These are phyloP conservation scores for Linum usitatissimum DNA, from an alignment of 345 rosid species.

Conservation along the genomic window DNA sequence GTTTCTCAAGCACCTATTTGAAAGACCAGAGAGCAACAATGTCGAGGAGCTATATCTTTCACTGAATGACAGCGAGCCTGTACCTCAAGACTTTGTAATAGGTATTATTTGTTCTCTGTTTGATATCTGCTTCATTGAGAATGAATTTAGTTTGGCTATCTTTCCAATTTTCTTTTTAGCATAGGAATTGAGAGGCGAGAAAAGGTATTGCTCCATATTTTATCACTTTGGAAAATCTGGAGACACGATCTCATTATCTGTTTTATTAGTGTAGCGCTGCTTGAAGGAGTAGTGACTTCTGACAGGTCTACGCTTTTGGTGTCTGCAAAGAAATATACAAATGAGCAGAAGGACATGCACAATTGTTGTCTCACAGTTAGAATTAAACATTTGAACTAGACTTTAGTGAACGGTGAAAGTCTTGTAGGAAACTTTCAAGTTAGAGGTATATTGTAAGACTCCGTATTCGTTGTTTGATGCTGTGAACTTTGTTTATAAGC, in stretches of 20 bases:
- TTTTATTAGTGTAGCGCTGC: neutral
- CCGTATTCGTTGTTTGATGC: neutral
- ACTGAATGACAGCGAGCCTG: slow-evolving; percentile 54
- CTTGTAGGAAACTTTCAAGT: neutral
- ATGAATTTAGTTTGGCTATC: neutral
- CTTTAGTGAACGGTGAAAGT: neutral
- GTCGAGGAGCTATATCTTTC: slow-evolving; percentile 50
- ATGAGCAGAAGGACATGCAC: neutral
- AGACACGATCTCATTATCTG: neutral
- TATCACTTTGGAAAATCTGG: neutral
- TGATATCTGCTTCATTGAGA: neutral
- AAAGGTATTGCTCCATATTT: neutral
- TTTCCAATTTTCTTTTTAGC: neutral
- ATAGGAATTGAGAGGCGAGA: neutral
- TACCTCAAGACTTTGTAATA: slow-evolving; percentile 37
- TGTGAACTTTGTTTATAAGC: neutral
- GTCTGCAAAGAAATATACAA: neutral
- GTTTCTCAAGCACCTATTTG: slow-evolving; percentile 66
- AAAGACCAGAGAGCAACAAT: slow-evolving; percentile 43
- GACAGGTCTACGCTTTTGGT: neutral
- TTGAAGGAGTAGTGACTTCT: neutral
- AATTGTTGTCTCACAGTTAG: neutral
- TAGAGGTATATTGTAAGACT: neutral
- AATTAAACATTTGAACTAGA: neutral
- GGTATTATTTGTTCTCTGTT: slow-evolving; percentile 27